These are phyloP conservation scores for Ascomycota sp. DNA, from an alignment of 2,329 filamentous ascomycete genomes.

Conservation along the genomic window DNA sequence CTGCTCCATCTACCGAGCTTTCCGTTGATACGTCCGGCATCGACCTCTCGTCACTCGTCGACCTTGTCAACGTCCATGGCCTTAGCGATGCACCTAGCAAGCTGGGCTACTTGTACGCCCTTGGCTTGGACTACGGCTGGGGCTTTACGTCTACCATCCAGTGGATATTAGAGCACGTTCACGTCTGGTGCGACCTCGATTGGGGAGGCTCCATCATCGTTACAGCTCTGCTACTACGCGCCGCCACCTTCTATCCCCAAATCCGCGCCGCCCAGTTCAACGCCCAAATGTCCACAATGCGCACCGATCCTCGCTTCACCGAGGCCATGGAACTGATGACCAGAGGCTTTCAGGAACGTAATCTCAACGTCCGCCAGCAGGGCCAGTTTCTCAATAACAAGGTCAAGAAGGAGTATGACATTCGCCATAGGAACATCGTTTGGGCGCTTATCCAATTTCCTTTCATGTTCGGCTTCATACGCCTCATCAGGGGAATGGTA, in stretches of 20 bases:
- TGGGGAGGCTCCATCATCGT: constrained; percentile 64
- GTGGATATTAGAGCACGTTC: constrained; percentile 61
- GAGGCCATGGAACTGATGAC: constrained; percentile 29
- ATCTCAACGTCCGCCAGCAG: constrained; percentile 18
- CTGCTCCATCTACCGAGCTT: constrained; percentile 6
- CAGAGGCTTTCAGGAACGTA: constrained; percentile 18
- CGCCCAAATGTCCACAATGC: constrained; percentile 40
- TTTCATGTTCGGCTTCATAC: constrained; percentile 64
- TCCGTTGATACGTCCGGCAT: constrained; percentile 9
- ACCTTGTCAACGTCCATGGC: constrained; percentile 17
- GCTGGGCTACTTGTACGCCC: constrained; percentile 61
- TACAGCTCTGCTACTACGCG: constrained; percentile 44
- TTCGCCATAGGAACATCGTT: constrained; percentile 12
- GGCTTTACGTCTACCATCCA: constrained; percentile 58
- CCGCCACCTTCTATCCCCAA: constrained; percentile 42
- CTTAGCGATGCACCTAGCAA: constrained; percentile 46
- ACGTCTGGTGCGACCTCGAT: constrained; percentile 53
- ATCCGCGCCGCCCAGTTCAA: constrained; percentile 13
- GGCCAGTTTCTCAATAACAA: constrained; percentile 14
- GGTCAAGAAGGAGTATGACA: constrained; percentile 16
- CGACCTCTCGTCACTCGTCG: constrained; percentile 14
- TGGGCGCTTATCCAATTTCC: constrained; percentile 31
- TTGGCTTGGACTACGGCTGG: constrained; percentile 77
- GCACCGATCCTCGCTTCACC: constrained; percentile 30
- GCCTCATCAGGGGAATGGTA: constrained; percentile 53